Evolutionary conservation across 78 protist species (phyloP).

Genomic region (Dictyostelium purpureum): DNA sequence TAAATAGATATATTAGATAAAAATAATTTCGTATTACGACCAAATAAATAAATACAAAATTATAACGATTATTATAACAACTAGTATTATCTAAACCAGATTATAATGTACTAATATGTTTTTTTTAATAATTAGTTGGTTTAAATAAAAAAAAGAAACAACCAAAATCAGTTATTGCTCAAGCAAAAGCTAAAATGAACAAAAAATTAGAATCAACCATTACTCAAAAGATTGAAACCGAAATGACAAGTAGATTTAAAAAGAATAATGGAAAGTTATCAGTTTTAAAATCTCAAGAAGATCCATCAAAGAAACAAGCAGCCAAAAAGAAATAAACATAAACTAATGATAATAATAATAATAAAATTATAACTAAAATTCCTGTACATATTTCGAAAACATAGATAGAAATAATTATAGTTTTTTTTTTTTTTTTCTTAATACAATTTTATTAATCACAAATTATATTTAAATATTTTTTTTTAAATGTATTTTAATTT

Average conservation of each 20-base stretch:
- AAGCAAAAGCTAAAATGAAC: conserved; percentile 4
- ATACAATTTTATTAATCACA: background rate
- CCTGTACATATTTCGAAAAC: background rate
- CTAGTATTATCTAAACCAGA: background rate
- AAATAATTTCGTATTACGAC: too few relatives aligned
- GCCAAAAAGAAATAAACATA: background rate
- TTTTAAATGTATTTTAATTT: background rate
- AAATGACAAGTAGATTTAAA: conserved; percentile 18
- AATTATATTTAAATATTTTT: background rate
- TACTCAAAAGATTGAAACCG: conserved; percentile 33
- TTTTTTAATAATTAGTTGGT: background rate
- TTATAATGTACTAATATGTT: background rate
- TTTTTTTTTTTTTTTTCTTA: background rate
- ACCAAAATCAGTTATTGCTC: conserved; percentile 4
- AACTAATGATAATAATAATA: background rate
- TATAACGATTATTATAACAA: background rate
- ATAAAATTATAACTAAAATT: background rate
- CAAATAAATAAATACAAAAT: too few relatives aligned
- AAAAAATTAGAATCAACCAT: conserved; percentile 14
- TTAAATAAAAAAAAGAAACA: conserved; percentile 14
- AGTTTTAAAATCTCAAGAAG: conserved; percentile 18
- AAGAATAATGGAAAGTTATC: conserved; percentile 58
- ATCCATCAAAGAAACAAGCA: background rate
- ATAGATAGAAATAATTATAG: background rate
- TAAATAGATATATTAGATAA: background rate